These are phyloP conservation scores for Neurospora sp. DNA, from an alignment of 495 filamentous ascomycete genomes.

Conservation along the genomic window DNA sequence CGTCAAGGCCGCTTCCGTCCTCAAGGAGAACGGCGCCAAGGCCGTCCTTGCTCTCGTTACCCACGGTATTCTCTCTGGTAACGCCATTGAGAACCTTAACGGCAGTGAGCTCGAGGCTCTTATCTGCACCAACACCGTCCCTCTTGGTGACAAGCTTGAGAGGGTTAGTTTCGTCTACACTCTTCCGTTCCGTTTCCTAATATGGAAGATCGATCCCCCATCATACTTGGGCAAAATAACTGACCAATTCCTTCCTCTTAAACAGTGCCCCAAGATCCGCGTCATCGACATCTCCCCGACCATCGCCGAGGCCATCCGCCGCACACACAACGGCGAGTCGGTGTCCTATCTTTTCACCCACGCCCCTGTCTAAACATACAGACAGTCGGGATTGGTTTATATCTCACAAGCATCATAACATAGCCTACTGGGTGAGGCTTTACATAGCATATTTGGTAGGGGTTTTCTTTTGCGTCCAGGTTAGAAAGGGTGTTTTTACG, in stretches of 20 bases:
- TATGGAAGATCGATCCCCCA: no score
- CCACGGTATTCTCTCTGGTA: constrained; percentile 87
- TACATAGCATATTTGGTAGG: background rate
- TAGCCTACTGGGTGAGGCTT: background rate
- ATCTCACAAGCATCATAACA: background rate
- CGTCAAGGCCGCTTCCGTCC: constrained; percentile 82
- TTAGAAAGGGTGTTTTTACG: background rate
- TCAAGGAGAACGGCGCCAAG: constrained; percentile 79
- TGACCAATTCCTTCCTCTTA: background rate
- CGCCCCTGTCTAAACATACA: constrained; percentile 46
- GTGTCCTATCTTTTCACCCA: constrained; percentile 94
- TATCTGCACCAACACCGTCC: constrained; percentile 97
- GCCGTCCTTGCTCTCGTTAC: constrained; percentile 92
- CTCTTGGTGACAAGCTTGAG: constrained; percentile 63
- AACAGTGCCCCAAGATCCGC: constrained; percentile 60
- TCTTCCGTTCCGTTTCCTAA: background rate
- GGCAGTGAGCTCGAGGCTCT: constrained; percentile 65
- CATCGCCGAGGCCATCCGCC: constrained; percentile 56
- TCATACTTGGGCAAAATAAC: background rate
- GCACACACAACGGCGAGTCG: constrained; percentile 82
- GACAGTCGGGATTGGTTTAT: background rate
- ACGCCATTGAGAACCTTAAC: constrained; percentile 85
- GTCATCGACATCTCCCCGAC: constrained; percentile 94
- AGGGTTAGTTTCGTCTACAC: constrained; percentile 13
- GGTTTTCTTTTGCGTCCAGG: background rate